These are phyloP conservation scores for Tolypocladium guangdongense DNA, from an alignment of 2,329 filamentous ascomycete species.

Conservation along the genomic window DNA sequence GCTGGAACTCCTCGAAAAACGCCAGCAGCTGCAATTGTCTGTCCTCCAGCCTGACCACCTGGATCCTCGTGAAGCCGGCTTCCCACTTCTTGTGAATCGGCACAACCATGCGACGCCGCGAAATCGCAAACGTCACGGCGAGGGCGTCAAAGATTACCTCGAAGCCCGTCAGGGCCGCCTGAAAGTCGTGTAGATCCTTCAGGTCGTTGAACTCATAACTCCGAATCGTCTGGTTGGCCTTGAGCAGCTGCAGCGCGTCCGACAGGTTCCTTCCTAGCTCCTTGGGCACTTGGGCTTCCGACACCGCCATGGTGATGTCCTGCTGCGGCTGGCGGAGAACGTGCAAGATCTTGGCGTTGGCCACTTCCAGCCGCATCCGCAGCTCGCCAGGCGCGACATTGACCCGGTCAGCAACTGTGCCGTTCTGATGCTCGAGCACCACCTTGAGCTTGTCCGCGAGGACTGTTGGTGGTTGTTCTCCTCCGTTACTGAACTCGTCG, in stretches of 20 bases:
- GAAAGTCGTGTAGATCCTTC: constrained; percentile 65
- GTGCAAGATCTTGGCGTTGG: constrained; percentile 49
- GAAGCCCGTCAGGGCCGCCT: constrained; percentile 71
- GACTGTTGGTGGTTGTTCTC: constrained; percentile 53
- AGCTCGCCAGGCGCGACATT: constrained; percentile 71
- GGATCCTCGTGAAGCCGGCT: constrained; percentile 65
- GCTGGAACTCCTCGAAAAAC: constrained; percentile 80
- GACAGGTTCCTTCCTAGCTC: constrained; percentile 53
- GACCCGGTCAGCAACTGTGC: constrained; percentile 71
- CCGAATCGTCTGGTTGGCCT: constrained; percentile 53
- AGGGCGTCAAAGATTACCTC: constrained; percentile 63
- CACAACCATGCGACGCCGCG: constrained; percentile 77
- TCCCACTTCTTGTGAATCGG: constrained; percentile 95
- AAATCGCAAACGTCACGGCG: constrained; percentile 67
- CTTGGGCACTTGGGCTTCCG: constrained; percentile 51
- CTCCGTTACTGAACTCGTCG: constrained; percentile 49
- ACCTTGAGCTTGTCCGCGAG: constrained; percentile 68
- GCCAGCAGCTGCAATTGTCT: constrained; percentile 67
- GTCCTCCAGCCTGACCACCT: constrained; percentile 62
- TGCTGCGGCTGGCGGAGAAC: constrained; percentile 63
- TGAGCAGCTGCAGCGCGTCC: constrained; percentile 50
- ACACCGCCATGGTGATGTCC: constrained; percentile 67
- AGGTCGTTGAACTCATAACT: constrained; percentile 58
- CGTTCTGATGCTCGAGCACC: constrained; percentile 63
- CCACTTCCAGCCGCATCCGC: constrained; percentile 53